These are phyloP conservation scores for Lactarius hatsudake DNA, from an alignment of 768 basidiomycete genomes.

Conservation along the genomic window DNA sequence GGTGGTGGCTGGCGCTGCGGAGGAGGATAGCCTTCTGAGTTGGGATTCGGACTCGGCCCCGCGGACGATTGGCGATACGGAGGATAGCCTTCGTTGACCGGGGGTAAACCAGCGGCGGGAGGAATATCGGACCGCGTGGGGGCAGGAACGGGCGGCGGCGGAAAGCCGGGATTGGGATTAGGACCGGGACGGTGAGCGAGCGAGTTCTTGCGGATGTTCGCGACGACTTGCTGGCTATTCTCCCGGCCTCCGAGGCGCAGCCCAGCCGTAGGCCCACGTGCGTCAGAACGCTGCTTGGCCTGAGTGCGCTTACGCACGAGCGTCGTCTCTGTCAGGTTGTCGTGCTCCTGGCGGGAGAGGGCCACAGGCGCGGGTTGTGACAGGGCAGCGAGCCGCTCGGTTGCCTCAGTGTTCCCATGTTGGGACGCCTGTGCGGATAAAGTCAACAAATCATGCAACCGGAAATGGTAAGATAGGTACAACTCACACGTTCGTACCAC, in stretches of 20 bases:
- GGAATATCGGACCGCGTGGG: slow-evolving; percentile 3
- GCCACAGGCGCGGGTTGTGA: slow-evolving; percentile 56
- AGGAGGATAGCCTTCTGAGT: slow-evolving; percentile 12
- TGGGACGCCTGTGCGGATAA: slow-evolving; percentile 53
- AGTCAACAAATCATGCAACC: not conserved
- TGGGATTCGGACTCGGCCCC: slow-evolving; percentile 9
- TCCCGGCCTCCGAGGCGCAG: slow-evolving; percentile 25
- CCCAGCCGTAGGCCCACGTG: slow-evolving; percentile 25
- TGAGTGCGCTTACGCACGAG: slow-evolving; percentile 80
- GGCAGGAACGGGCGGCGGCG: not conserved
- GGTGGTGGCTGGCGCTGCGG: slow-evolving; percentile 22
- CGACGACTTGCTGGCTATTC: slow-evolving; percentile 48
- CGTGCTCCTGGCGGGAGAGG: slow-evolving; percentile 78
- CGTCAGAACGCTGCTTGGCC: slow-evolving; percentile 58
- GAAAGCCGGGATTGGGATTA: not conserved
- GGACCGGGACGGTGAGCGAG: slow-evolving; percentile 29
- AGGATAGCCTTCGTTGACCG: not conserved
- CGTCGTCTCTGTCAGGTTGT: slow-evolving; percentile 70
- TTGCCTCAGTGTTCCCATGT: slow-evolving; percentile 80
- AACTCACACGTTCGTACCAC: slow-evolving; percentile 73
- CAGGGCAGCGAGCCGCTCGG: slow-evolving; percentile 67
- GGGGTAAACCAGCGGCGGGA: slow-evolving; percentile 11
- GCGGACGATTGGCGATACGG: slow-evolving; percentile 13
- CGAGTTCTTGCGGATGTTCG: slow-evolving; percentile 54
- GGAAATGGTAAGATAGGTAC: not conserved